Base-by-base conservation (phyloP, 345 rosid species). In the Melaleuca quinquenervia region DNA sequence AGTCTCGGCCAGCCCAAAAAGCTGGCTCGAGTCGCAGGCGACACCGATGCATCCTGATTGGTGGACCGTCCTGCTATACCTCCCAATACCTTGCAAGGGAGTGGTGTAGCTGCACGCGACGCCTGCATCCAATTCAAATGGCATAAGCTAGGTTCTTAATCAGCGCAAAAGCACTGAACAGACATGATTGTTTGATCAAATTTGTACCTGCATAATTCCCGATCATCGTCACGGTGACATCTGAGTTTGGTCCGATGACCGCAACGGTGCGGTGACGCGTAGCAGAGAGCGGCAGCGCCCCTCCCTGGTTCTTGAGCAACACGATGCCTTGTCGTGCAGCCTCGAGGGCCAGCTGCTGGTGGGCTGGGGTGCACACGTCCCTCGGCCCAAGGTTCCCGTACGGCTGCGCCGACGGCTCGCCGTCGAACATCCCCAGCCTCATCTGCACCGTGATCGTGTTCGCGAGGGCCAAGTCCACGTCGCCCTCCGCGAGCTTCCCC, bases 401-500 rank as follows among this genome's bases (percentile, higher is more conserved):
- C 0, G 95, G 95, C 22, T 93, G 95, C 22, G 90, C 92, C 0
- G 97, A 92, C 41, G 95, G 96, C 86, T 93, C 93, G 0, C 99
- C 98, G 70, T 97, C 99, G 74, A 96, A 97, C 98, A 96, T 94
- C 51, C 99, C 98, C 0, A 97, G 91, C 89, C 99, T 94, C 98
- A 97, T 97, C 76, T 96, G 99, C 62, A 97, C 98, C 1, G 99
- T 92, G 6, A 96, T 53, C 3, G 96, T 94, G 70, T 97, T 93
- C 50, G 96, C 98, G 50, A 96, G 88, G n/a, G 98, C 98, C 86
- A 88, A 11, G 88, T 95, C 90, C 18, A 97, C 90, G 44, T 95
- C 94, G 12, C 85, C 91, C 88, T 88, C 94, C 0, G 86, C 85
- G 3, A 95, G 75, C 49, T 93, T 85, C 2, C 96, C 95, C 70